A percentile compares a stretch with the other conserved stretches of the same genome.
Evolutionary conservation across 2,329 filamentous ascomycete species (phyloP).

Genomic region (Calonectria pseudoreteaudii): DNA sequence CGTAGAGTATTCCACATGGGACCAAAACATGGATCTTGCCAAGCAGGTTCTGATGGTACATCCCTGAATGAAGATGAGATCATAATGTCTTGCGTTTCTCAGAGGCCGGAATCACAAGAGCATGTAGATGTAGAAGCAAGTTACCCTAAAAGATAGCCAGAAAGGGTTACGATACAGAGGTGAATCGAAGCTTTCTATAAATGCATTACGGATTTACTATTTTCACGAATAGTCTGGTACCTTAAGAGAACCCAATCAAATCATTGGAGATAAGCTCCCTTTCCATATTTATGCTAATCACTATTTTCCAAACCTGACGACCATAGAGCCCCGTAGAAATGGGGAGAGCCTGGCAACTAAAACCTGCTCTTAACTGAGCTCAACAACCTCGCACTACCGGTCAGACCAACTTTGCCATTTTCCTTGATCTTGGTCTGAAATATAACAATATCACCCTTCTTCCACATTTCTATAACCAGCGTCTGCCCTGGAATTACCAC

Average conservation of each 20-base stretch:
- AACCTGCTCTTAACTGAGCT: neutral
- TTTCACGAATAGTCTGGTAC: too few species aligned
- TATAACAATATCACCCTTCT: constrained; percentile 80
- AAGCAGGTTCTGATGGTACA: neutral
- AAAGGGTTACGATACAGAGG: too few species aligned
- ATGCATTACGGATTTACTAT: too few species aligned
- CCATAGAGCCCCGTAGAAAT: too few species aligned
- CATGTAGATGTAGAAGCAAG: neutral
- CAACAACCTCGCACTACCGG: neutral
- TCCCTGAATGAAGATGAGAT: neutral
- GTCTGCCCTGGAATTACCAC: constrained; percentile 89
- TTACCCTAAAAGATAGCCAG: neutral
- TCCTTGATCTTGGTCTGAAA: constrained; percentile 93
- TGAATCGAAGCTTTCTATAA: too few species aligned
- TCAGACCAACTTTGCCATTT: constrained; percentile 85
- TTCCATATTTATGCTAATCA: too few species aligned
- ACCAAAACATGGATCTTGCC: neutral
- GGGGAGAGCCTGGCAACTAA: neutral
- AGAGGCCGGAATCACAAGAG: neutral
- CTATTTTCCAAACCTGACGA: too few species aligned
- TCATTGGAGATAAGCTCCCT: too few species aligned
- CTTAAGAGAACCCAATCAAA: too few species aligned
- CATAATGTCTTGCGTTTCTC: neutral
- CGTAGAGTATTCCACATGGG: neutral
- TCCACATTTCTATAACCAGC: constrained; percentile 93